Conservation (phyloP, 768 basidiomycete species). For the Tephrocybe sp. region DNA sequence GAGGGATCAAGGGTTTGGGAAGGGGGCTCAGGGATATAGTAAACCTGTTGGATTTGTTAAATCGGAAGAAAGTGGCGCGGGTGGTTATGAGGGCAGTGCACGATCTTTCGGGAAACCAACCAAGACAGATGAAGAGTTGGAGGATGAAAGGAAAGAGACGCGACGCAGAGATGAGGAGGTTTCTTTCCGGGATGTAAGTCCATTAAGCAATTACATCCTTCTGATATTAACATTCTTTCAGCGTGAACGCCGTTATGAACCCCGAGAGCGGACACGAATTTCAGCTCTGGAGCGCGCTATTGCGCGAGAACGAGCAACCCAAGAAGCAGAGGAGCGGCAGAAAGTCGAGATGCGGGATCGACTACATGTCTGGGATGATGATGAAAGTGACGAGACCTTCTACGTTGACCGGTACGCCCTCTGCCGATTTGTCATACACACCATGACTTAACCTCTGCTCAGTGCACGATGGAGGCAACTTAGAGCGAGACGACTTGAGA, state of each 20-base stretch:
- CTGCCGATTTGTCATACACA: neutral
- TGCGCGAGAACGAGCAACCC: constrained; percentile 65
- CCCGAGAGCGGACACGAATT: constrained; percentile 82
- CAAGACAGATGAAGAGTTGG: constrained; percentile 89
- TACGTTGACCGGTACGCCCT: constrained; percentile 80
- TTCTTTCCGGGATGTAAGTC: constrained; percentile 83
- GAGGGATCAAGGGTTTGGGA: constrained; percentile 55
- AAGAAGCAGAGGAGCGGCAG: constrained; percentile 80
- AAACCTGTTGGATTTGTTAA: constrained; percentile 86
- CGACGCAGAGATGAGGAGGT: constrained; percentile 78
- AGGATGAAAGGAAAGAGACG: constrained; percentile 76
- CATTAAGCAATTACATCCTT: neutral
- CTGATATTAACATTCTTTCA: constrained; percentile 27
- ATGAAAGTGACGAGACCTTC: constrained; percentile 90
- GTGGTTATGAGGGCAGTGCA: constrained; percentile 31
- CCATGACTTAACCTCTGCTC: neutral
- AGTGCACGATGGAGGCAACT: constrained; percentile 87
- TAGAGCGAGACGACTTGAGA: constrained; percentile 65
- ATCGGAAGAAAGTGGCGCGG: constrained; percentile 44
- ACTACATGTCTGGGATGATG: constrained; percentile 90
- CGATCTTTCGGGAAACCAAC: constrained; percentile 36
- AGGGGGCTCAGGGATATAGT: constrained; percentile 73
- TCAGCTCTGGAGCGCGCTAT: constrained; percentile 75
- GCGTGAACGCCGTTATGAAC: constrained; percentile 94
- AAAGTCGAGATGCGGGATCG: constrained; percentile 76